A percentile compares a stretch with the other conserved stretches of the same genome.
Evolutionary conservation across 441 rosid genomes (phyloP).

Genomic region (Daphne laureola): DNA sequence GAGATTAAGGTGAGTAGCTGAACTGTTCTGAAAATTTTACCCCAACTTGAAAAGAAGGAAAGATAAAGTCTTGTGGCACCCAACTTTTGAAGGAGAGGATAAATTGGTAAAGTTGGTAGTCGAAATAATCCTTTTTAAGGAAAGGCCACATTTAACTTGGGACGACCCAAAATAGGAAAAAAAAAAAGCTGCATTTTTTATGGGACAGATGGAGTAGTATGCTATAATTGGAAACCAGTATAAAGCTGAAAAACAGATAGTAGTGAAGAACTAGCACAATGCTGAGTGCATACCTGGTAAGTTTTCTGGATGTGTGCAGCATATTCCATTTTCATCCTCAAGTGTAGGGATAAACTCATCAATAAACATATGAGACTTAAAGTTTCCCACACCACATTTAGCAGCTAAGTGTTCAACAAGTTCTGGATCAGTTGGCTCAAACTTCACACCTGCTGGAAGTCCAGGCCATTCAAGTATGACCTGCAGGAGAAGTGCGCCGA

Average conservation of each 20-base stretch:
- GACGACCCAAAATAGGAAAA: no score
- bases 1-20: no score
- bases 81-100: no score
- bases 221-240: background rate
- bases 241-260: background rate
- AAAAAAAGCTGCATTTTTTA: no score
- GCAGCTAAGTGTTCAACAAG: slow-evolving; percentile 69
- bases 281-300: slow-evolving; percentile 57
- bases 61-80: no score
- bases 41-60: no score
- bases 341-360: slow-evolving; percentile 80
- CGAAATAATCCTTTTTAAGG: no score
- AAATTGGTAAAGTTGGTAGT: no score
- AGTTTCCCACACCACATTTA: slow-evolving; percentile 57
- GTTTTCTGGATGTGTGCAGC: slow-evolving; percentile 84
- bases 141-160: no score
- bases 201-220: no score
- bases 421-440: slow-evolving; percentile 83
- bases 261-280: background rate
- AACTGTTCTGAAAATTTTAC: no score
- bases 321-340: slow-evolving; percentile 62
- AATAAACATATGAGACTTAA: slow-evolving; percentile 43
- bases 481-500: slow-evolving; percentile 22
- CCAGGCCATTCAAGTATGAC: slow-evolving; percentile 74
- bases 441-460: slow-evolving; percentile 87